Conservation (phyloP, 1,284 basidiomycete species). For the Trametes polyzona region DNA sequence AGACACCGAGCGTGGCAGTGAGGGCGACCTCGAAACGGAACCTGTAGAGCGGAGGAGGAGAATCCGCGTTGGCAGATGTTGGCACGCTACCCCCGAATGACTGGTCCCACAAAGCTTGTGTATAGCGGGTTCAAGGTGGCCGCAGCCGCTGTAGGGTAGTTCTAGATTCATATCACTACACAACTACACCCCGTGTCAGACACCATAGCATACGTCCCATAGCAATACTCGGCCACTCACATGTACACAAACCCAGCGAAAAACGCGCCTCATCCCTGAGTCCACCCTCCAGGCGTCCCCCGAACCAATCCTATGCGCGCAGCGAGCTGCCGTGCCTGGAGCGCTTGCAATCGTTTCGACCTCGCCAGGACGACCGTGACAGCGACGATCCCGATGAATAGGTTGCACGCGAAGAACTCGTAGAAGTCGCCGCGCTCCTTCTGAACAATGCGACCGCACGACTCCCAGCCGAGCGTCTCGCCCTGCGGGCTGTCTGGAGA, state of each 20-base stretch:
- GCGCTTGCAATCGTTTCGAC: constrained; percentile 65
- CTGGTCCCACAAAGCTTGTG: no score
- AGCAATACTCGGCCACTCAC: neutral
- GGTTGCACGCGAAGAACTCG: constrained; percentile 85
- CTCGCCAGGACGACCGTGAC: constrained; percentile 69
- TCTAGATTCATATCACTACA: neutral
- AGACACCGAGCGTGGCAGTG: neutral
- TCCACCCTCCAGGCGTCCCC: constrained; percentile 32
- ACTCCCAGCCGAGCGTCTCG: constrained; percentile 85
- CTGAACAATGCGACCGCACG: constrained; percentile 81
- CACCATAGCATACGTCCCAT: neutral
- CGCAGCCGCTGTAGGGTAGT: neutral
- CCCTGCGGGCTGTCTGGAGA: constrained; percentile 41
- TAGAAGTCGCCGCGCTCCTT: constrained; percentile 84
- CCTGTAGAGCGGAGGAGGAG: no score
- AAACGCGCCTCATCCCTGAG: constrained; percentile 16
- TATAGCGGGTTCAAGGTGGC: neutral
- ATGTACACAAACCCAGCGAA: neutral
- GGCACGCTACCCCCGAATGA: neutral
- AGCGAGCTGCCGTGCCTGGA: constrained; percentile 81
- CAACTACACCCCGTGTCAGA: neutral
- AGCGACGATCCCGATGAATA: constrained; percentile 70
- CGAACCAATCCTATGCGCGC: constrained; percentile 75
- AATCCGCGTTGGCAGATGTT: no score
- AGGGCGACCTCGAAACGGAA: neutral